phyloP scores from a whole-genome alignment of 495 filamentous ascomycete species.

The Aspergillus ellipticus region DNA sequence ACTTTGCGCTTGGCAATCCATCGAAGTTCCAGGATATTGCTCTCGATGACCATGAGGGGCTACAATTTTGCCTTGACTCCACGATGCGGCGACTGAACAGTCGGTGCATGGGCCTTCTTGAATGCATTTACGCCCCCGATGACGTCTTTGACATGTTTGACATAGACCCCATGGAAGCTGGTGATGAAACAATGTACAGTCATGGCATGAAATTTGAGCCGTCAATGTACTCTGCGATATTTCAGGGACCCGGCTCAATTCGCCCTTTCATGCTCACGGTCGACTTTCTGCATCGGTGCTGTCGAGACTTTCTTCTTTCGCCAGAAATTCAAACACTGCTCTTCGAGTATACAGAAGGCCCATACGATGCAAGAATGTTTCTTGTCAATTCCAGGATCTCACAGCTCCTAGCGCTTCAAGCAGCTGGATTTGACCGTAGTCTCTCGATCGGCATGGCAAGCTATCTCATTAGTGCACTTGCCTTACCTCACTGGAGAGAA shows the following conservation, averaged over 20 bases:
- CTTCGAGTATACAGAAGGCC: neutral
- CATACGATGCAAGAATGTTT: neutral
- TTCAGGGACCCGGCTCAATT: too few species aligned
- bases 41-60: neutral
- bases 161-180: too few species aligned
- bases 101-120: conserved; percentile 1
- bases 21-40: neutral
- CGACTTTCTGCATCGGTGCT: neutral
- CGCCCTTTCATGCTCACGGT: neutral
- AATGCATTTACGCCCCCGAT: neutral
- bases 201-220: neutral
- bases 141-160: neutral
- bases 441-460: neutral
- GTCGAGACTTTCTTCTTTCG: conserved; percentile 1
- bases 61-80: neutral
- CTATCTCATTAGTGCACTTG: neutral
- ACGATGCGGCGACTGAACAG: neutral
- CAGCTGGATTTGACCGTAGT: too few species aligned
- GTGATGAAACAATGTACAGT: neutral
- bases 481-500: neutral
- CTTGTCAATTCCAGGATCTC: neutral
- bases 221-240: neutral
- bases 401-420: neutral
- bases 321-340: neutral
- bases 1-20: neutral